Evolutionary conservation across 768 basidiomycete genomes (phyloP), one percentile per base, ranked within the genome.

Genomic region (Collybia nuda): DNA sequence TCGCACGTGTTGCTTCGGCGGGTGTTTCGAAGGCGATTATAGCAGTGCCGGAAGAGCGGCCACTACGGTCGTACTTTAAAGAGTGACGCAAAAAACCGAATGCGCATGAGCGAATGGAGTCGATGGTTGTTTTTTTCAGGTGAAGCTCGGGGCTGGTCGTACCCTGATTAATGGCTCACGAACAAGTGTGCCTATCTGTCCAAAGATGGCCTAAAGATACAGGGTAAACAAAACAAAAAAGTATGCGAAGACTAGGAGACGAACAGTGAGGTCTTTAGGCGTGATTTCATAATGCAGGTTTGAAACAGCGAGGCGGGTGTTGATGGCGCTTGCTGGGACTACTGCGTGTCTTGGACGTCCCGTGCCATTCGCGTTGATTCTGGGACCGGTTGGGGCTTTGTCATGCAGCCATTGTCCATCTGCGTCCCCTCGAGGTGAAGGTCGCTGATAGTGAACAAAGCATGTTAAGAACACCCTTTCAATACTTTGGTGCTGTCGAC

Each of bases 161-260:
- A 96, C 93, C 88, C 89, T 91, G 71, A 96, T 93, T 69, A 84
- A 73, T 74, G 93, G 93, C 79, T 93, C 91, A 71, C 91, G 86
- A 64, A 91, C 80, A 70, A 96, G 84, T 74, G 90, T 91, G 76
- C 93, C 93, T 70, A 91, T 86, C 67, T 89, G 84, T 62, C 91
- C 89, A 79, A 95, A 96, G 60, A 95, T 92, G 70, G 81, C 78
- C 92, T 95, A 48, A 48, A 45, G 40, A 40, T 37, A 37, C 56
- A 48, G 41, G 52, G 23, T 39, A 40, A 46, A 22, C 40, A 23
- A 38, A 40, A 35, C 4, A 26, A 44, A 22, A 35, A 46, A 35
- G 23, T 37, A 38, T 6, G 21, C 14, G 12, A 7, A 28, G 9
- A 29, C 21, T 22, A 44, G 22, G 24, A 47, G 40, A 71, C 90